Evolutionary conservation across 73 alveolate species (phyloP), one percentile per base, ranked within the genome.

Genomic region (Diophrys sp.): DNA sequence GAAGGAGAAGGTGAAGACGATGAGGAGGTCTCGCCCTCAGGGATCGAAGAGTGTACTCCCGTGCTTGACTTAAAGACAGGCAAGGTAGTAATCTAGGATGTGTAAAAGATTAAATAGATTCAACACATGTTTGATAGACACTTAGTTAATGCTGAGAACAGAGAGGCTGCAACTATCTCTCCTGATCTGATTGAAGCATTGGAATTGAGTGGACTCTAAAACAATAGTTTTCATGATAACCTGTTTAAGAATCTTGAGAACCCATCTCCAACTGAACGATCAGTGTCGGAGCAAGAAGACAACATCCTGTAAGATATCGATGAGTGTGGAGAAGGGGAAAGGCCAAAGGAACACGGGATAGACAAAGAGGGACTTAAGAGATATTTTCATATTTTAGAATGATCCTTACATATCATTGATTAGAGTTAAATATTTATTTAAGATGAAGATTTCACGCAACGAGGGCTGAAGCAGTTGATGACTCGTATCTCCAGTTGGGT

Each of bases 401-500:
- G 62, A 44, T 11, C 18, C 18, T 44, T n/a, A n/a, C n/a, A n/a
- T n/a, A n/a, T n/a, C n/a, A n/a, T n/a, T n/a, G n/a, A n/a, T n/a
- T n/a, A n/a, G n/a, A n/a, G n/a, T n/a, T n/a, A n/a, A n/a, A n/a
- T n/a, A n/a, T n/a, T n/a, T 2, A 23, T 14, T 74, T 25, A 23
- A 56, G 8, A 25, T 74, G 29, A 18, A 56, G 77, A 14, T 33
- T 18, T 77, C 76, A 81, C 0, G 70, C 33, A 55, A 88, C 89
- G 75, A 88, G 92, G 78, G 95, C 82, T 28, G 81, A 82, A 72
- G 95, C 95, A 29, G 89, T 88, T 77, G 83, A 78, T 34, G 89
- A 88, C 74, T 88, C 95, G 80, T 96, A 96, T 89, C 91, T 96
- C 99, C 98, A 96, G 77, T 88, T 93, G 82, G 98, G 95, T 33